Base-by-base conservation (phyloP, 1,284 basidiomycete species). In the Golubevia pallescens region DNA sequence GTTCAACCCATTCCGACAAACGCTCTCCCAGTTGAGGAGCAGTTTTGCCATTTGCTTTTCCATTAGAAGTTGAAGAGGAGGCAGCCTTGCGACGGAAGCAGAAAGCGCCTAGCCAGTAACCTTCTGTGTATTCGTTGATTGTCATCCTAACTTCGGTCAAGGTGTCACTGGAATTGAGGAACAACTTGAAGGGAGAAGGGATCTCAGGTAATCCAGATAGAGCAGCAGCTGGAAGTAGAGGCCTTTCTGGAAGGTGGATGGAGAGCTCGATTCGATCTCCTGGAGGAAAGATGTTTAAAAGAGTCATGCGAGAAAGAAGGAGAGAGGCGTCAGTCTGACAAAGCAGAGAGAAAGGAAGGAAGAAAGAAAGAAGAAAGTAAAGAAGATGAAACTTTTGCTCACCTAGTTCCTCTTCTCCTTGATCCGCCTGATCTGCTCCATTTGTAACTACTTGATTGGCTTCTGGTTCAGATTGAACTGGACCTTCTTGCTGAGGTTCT, bases 91-190 rank as follows among this genome's bases (percentile, higher is more conserved):
- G n/a, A 23, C 74, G 70, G 74, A 85, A 85, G 63, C 76, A 76
- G 63, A 80, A 85, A 0, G 82, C 74, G 19, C 82, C 82, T 61
- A 85, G 81, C 82, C 82, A 85, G 71, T 85, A 84, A 13, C 81
- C 81, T 59, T 84, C 81, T 8, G 81, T 80, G 60, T 74, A 80
- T 65, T 84, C 82, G 56, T 74, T 76, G 67, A 85, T 71, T 58
- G 82, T 84, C 32, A 77, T 58, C 23, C 82, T 77, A 14, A 85
- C 63, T 62, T 85, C 82, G 65, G 78, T 85, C 68, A 85, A 78
- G 21, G 80, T 81, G 65, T 85, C 82, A 48, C 72, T 75, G 1
- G 81, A 77, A 51, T 77, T 79, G 20, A 85, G 78, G 52, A 78
- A 78, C 7, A 84, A 71, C 54, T 70, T 73, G 61, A 85, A 78